These are phyloP conservation scores for Panaeolus papilionaceus DNA, from an alignment of 768 basidiomycete species.

Conservation along the genomic window DNA sequence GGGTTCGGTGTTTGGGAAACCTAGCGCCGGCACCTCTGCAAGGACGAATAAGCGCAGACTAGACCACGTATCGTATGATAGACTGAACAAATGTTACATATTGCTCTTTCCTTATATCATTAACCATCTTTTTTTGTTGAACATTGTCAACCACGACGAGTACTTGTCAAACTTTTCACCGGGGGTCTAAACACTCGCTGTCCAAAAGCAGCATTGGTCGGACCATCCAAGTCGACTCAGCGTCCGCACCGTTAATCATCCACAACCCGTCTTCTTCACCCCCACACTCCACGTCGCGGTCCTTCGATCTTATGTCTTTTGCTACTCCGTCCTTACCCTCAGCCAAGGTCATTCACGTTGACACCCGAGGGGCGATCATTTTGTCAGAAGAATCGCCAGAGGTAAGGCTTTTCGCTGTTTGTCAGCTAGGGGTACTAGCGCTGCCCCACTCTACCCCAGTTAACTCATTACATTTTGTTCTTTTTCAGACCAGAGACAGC, in stretches of 20 bases:
- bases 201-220: conserved; percentile 9
- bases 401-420: conserved; percentile 50
- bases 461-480: conserved; percentile 13
- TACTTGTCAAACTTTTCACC: not conserved
- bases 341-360: conserved; percentile 90
- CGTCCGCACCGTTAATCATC: not conserved
- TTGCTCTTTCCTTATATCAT: conserved; percentile 15
- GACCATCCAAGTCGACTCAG: not conserved
- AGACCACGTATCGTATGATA: conserved; percentile 37
- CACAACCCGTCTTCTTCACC: conserved; percentile 8
- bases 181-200: conserved; percentile 12
- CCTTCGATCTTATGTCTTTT: conserved; percentile 37
- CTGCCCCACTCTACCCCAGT: conserved; percentile 20
- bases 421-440: not conserved
- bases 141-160: not conserved
- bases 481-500: conserved; percentile 82
- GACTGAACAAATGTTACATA: conserved; percentile 11
- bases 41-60: conserved; percentile 16
- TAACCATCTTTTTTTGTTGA: conserved; percentile 6
- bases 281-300: conserved; percentile 18
- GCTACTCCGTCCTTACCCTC: conserved; percentile 73
- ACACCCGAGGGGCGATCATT: conserved; percentile 93
- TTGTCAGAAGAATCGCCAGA: conserved; percentile 94
- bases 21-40: conserved; percentile 18
- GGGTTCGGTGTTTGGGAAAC: conserved; percentile 16